These are phyloP conservation scores for Plenodomus biglobosus DNA, from an alignment of 2,329 filamentous ascomycete species.

Conservation along the genomic window DNA sequence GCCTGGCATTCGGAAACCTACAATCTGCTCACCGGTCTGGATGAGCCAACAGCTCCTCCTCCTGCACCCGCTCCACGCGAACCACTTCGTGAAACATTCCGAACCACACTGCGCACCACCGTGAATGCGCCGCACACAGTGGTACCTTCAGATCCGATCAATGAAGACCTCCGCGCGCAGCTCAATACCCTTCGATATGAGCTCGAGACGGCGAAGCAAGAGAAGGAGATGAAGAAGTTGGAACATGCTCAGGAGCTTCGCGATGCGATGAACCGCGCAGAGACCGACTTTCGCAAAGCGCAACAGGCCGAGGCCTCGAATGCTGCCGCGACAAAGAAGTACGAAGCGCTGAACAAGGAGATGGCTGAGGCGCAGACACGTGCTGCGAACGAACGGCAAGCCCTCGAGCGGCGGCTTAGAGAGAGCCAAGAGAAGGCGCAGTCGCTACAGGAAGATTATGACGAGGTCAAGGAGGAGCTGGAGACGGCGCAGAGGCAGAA, in stretches of 20 bases:
- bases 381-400: slow-evolving; percentile 57
- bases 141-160: slow-evolving; percentile 49
- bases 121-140: slow-evolving; percentile 42
- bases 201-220: slow-evolving; percentile 81
- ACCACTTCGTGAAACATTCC: slow-evolving; percentile 47
- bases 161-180: slow-evolving; percentile 85
- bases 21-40: slow-evolving; percentile 52
- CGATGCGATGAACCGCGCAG: slow-evolving; percentile 76
- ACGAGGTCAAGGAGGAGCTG: slow-evolving; percentile 76
- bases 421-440: slow-evolving; percentile 69
- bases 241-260: slow-evolving; percentile 82
- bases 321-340: slow-evolving; percentile 56
- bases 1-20: slow-evolving; percentile 46
- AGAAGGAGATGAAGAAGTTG: slow-evolving; percentile 76
- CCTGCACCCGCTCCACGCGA: slow-evolving; percentile 36
- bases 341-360: slow-evolving; percentile 57
- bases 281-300: slow-evolving; percentile 76
- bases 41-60: slow-evolving; percentile 37
- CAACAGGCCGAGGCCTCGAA: slow-evolving; percentile 59
- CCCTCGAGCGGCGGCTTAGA: slow-evolving; percentile 58
- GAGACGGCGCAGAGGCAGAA: slow-evolving; percentile 68
- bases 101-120: slow-evolving; percentile 47
- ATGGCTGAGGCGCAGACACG: slow-evolving; percentile 58
- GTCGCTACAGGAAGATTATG: slow-evolving; percentile 74
- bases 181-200: slow-evolving; percentile 87